Conservation (phyloP, 1,139 yeast genomes). For the Taiozyma onychis region DNA sequence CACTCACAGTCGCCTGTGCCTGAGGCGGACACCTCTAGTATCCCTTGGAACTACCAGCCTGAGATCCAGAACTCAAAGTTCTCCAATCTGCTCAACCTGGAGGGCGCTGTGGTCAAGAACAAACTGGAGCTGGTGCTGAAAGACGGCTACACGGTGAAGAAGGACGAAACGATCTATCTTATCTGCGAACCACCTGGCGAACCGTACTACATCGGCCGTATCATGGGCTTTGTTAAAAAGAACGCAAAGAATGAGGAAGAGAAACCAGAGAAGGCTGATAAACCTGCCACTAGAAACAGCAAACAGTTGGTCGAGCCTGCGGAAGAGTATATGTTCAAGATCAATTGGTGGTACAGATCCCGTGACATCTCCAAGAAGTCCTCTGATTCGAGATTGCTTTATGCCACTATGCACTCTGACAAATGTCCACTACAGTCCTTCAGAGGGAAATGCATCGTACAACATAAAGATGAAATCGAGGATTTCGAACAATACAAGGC, state of each 20-base stretch:
- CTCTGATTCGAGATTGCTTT: conserved; percentile 68
- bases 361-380: conserved; percentile 70
- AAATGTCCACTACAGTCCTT: conserved; percentile 71
- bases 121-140: conserved; percentile 19
- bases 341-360: conserved; percentile 93
- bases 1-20: conserved; percentile 9
- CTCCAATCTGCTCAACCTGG: conserved; percentile 32
- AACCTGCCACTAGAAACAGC: conserved; percentile 7
- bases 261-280: neutral
- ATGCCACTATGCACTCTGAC: conserved; percentile 85
- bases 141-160: conserved; percentile 29
- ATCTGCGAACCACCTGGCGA: conserved; percentile 94
- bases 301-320: conserved; percentile 31
- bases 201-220: conserved; percentile 84
- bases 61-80: conserved; percentile 16
- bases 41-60: conserved; percentile 23
- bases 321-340: conserved; percentile 51
- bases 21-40: conserved; percentile 4
- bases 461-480: conserved; percentile 62
- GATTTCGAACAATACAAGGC: conserved; percentile 46
- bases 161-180: conserved; percentile 71
- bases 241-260: conserved; percentile 20
- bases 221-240: conserved; percentile 65
- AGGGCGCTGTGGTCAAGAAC: conserved; percentile 32
- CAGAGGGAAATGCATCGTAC: conserved; percentile 71